A percentile compares a stretch with the other conserved stretches of the same genome.
Conservation (phyloP, 2,329 filamentous ascomycete genomes). For the Colletotrichum eremochloae region DNA sequence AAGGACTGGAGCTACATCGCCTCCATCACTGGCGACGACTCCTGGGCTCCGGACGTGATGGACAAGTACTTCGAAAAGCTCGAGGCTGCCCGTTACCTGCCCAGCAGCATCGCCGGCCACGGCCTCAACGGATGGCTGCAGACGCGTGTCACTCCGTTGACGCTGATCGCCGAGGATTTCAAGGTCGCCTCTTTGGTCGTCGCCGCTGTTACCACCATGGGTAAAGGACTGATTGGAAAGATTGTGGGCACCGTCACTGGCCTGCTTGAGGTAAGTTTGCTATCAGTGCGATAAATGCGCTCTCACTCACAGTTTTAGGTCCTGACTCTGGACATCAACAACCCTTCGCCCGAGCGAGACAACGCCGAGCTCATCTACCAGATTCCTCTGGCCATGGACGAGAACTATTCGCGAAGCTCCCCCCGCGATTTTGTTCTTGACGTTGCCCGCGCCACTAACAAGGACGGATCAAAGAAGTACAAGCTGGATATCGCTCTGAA, state of each 20-base stretch:
- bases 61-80: constrained; percentile 68
- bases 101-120: constrained; percentile 56
- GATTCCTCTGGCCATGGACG: constrained; percentile 61
- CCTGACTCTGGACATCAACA: constrained; percentile 10
- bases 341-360: neutral
- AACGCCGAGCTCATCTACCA: constrained; percentile 41
- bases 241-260: neutral
- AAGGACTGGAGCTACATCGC: constrained; percentile 71
- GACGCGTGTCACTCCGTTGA: neutral
- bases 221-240: neutral
- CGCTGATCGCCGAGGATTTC: constrained; percentile 9
- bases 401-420: constrained; percentile 55
- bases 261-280: neutral
- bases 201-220: neutral
- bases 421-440: constrained; percentile 63
- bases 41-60: constrained; percentile 72
- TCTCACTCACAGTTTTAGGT: neutral
- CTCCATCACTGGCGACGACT: constrained; percentile 68
- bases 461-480: constrained; percentile 40
- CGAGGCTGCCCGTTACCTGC: constrained; percentile 67
- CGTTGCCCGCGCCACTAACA: constrained; percentile 26
- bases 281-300: neutral
- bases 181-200: constrained; percentile 1
- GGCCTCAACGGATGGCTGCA: constrained; percentile 67
- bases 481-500: constrained; percentile 46